Percentiles rank a stretch among this genome's conserved stretches.
Conservation (phyloP, 2,329 filamentous ascomycete species). For the Cytospora schulzeri region DNA sequence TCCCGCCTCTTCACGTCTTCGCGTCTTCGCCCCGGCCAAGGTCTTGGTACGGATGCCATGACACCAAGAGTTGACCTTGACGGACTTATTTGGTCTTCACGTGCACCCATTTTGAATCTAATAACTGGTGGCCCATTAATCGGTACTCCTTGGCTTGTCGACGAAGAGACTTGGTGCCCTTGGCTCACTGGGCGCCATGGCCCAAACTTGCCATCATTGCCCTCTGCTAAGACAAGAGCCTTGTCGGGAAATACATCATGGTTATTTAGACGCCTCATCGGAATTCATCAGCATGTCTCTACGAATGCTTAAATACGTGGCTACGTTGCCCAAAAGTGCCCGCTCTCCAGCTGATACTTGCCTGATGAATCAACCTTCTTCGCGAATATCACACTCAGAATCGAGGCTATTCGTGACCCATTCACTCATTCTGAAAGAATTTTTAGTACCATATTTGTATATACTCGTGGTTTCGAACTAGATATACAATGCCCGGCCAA, state of each 20-base stretch:
- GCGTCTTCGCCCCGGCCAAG: conserved; percentile 21
- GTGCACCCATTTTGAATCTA: conserved; percentile 9
- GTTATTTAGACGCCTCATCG: conserved; percentile 9
- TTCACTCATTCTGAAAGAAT: conserved; percentile 9
- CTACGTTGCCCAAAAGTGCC: conserved; percentile 9
- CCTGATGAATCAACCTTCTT: not conserved
- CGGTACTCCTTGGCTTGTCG: conserved; percentile 13
- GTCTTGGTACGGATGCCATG: conserved; percentile 18
- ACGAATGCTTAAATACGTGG: conserved; percentile 18
- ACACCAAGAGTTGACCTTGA: conserved; percentile 6
- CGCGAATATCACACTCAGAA: not conserved
- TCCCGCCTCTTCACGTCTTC: too few species aligned
- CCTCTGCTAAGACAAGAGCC: not conserved
- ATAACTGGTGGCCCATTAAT: not conserved
- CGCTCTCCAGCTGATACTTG: conserved; percentile 3
- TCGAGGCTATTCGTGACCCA: not conserved
- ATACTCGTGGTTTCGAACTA: conserved; percentile 20
- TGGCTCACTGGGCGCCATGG: conserved; percentile 27
- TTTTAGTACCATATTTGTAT: not conserved
- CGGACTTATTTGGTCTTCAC: not conserved
- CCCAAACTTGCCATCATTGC: conserved; percentile 23
- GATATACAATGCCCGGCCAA: conserved; percentile 45
- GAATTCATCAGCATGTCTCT: not conserved
- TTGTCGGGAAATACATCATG: not conserved
- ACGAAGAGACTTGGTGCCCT: conserved; percentile 2